Evolutionary conservation across 2,329 filamentous ascomycete species (phyloP), one percentile per base, ranked within the genome.

Genomic region (Neofusicoccum sp.): DNA sequence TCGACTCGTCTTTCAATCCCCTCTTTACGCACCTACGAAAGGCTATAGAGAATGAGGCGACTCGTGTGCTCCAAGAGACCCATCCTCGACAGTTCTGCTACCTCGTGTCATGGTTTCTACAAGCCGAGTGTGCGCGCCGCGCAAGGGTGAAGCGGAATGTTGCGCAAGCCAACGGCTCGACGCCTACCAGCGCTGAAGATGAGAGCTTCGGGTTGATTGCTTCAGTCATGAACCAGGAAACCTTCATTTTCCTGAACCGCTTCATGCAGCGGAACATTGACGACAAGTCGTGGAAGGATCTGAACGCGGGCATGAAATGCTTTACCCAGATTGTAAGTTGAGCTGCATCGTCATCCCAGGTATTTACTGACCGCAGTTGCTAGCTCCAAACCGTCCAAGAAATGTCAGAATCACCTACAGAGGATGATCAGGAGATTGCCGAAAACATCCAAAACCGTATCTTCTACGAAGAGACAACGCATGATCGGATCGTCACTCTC

Each of bases 401-500:
- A 63, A 98, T 99, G 93, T 82, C 87, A 1, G 86, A 89, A 48
- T 95, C 91, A 1, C 83, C 85, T 0, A 84, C 90, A 31, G 93
- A 97, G 64, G 93, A 97, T n/a, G 91, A 99, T 66, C 89, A 96
- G 70, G 95, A 98, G 68, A 98, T 99, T 72, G 93, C 95, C 0
- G 93, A 99, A 72, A 99, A 99, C 67, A 97, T 96, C 11, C 86
- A 96, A 57, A 96, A 89, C 68, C 90, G 93, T 63, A 91, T 99
- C n/a, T 99, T 99, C 73, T 99, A 99, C 76, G 95, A 99, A 75
- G 92, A 98, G 70, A 86, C 90, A 0, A 97, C 93, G 0, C 93
- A 99, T 69, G 93, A 99, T 63, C 84, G 90, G 26, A 85, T 99
- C 56, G 84, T 93, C 31, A 85, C 87, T 62, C 89, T 97, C 58